These are phyloP conservation scores for Alternaria angustiovoidea DNA, from an alignment of 2,329 filamentous ascomycete genomes.

Conservation along the genomic window DNA sequence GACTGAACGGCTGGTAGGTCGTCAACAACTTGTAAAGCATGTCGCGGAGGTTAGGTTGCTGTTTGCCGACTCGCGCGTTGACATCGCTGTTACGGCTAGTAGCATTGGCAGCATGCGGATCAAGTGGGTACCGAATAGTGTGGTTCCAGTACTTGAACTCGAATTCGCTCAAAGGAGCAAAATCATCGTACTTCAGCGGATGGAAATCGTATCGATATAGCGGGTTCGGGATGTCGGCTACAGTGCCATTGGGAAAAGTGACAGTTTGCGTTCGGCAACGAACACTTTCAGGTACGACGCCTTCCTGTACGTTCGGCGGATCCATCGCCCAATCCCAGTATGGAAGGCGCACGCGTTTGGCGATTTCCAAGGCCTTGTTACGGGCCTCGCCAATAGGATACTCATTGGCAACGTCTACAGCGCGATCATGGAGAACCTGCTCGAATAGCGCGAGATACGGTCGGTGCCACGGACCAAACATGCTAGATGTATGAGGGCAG, in stretches of 20 bases:
- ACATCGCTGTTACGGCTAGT: conserved; percentile 41
- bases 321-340: conserved; percentile 48
- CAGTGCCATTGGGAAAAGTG: conserved; percentile 41
- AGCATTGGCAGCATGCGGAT: conserved; percentile 33
- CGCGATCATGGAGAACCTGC: conserved; percentile 41
- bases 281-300: conserved; percentile 36
- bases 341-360: conserved; percentile 40
- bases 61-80: conserved; percentile 33
- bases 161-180: conserved; percentile 37
- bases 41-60: conserved; percentile 42
- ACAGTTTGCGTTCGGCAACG: conserved; percentile 27
- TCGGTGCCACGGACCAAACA: conserved; percentile 45
- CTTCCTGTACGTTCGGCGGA: conserved; percentile 31
- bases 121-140: conserved; percentile 38
- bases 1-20: conserved; percentile 41
- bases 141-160: conserved; percentile 45
- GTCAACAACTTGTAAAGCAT: conserved; percentile 46
- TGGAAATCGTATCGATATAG: conserved; percentile 43
- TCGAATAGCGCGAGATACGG: conserved; percentile 47
- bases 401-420: conserved; percentile 41
- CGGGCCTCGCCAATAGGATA: conserved; percentile 34
- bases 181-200: conserved; percentile 39
- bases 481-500: conserved; percentile 41
- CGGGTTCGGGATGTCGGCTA: conserved; percentile 35
- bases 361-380: conserved; percentile 32